Percentiles rank a stretch among this genome's conserved stretches.
These are phyloP conservation scores for Leishmania turanica DNA, from an alignment of 208 protist species.

Conservation along the genomic window DNA sequence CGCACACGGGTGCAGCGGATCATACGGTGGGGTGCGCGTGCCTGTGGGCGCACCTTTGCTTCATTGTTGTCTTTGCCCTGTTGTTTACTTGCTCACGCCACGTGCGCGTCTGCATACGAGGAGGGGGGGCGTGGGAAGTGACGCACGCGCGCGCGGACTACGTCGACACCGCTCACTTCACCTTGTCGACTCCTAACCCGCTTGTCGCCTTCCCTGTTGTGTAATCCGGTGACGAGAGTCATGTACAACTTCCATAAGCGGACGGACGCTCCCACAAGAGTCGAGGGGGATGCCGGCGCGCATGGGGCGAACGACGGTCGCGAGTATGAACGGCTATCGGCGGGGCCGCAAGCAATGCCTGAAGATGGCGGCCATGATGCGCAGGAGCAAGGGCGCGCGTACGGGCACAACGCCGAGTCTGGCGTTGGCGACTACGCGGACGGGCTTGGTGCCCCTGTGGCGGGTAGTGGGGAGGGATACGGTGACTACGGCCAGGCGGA, in stretches of 20 bases:
- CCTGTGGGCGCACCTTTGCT: not conserved
- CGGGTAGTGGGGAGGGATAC: not conserved
- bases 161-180: not conserved
- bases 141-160: not conserved
- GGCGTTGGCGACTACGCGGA: not conserved
- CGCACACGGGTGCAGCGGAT: not conserved
- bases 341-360: slow-evolving; percentile 6
- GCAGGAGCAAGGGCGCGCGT: not conserved
- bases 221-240: not conserved
- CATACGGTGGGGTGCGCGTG: not conserved
- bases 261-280: not conserved
- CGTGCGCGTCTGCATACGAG: not conserved
- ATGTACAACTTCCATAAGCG: slow-evolving; percentile 35
- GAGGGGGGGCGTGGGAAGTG: no score
- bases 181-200: not conserved
- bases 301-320: not conserved
- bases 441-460: not conserved
- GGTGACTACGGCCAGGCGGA: not conserved
- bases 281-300: not conserved
- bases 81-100: not conserved
- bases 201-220: not conserved
- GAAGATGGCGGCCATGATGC: not conserved
- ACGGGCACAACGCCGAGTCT: not conserved
- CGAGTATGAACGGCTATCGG: not conserved
- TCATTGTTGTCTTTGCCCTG: slow-evolving; percentile 11